Percentiles rank a stretch among this genome's conserved stretches.
phyloP scores from a whole-genome alignment of 768 basidiomycete genomes.

The Cystobasidium ongulense region DNA sequence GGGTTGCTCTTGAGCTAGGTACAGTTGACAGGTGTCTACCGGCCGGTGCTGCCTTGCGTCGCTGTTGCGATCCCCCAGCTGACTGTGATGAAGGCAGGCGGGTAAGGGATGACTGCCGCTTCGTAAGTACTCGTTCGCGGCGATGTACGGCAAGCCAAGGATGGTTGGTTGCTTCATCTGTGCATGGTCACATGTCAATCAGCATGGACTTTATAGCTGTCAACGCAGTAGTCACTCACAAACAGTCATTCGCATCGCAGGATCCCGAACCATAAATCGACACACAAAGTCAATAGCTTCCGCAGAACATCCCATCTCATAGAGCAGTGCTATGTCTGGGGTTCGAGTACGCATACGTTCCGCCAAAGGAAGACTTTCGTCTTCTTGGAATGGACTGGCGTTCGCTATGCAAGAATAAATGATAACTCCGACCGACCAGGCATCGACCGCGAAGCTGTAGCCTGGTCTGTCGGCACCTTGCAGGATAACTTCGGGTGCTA shows the following conservation, averaged over 20 bases:
- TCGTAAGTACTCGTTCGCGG: background rate
- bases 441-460: constrained; percentile 82
- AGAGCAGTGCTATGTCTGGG: constrained; percentile 59
- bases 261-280: constrained; percentile 59
- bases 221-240: too few relatives aligned
- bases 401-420: constrained; percentile 68
- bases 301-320: constrained; percentile 47
- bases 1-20: background rate
- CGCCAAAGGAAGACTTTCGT: constrained; percentile 56
- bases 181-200: background rate
- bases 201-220: too few relatives aligned
- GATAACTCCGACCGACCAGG: constrained; percentile 93
- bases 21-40: background rate
- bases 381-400: constrained; percentile 69
- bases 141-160: constrained; percentile 57
- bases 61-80: background rate
- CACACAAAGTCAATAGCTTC: constrained; percentile 62
- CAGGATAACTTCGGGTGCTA: constrained; percentile 64
- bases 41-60: background rate
- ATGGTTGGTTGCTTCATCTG: constrained; percentile 58
- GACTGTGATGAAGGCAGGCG: background rate
- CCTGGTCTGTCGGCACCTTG: constrained; percentile 53
- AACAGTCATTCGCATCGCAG: constrained; percentile 62
- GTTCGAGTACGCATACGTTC: constrained; percentile 55
- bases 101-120: background rate